These are phyloP conservation scores for Myxozyma neotropica DNA, from an alignment of 805 yeast genomes.

Conservation along the genomic window DNA sequence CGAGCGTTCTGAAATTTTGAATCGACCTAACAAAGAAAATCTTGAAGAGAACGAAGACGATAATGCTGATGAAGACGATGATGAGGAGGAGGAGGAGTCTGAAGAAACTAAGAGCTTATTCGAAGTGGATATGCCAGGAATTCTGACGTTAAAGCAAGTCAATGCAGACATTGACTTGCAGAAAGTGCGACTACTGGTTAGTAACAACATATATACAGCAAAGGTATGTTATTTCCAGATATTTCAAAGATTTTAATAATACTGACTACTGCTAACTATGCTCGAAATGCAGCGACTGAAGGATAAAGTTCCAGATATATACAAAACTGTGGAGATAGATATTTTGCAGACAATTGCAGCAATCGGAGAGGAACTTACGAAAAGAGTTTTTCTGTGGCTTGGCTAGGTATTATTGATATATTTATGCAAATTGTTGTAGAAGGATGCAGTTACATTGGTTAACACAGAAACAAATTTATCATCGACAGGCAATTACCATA, in stretches of 20 bases:
- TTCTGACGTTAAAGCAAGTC: neutral
- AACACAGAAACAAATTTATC: no score
- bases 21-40: neutral
- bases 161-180: neutral
- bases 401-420: no score
- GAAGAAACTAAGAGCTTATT: no score
- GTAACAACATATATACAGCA: neutral
- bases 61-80: constrained; percentile 9
- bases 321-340: neutral
- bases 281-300: neutral
- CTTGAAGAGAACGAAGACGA: neutral
- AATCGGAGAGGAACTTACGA: neutral
- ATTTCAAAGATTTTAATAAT: neutral
- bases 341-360: constrained; percentile 2
- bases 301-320: neutral
- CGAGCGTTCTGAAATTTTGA: neutral
- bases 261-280: neutral
- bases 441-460: no score
- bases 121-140: constrained; percentile 21
- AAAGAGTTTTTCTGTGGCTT: neutral
- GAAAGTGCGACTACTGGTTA: neutral
- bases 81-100: no score
- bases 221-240: neutral
- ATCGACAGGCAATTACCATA: no score
- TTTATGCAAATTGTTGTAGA: no score